Conservation (phyloP, 495 filamentous ascomycete species). For the Neurospora sp. region DNA sequence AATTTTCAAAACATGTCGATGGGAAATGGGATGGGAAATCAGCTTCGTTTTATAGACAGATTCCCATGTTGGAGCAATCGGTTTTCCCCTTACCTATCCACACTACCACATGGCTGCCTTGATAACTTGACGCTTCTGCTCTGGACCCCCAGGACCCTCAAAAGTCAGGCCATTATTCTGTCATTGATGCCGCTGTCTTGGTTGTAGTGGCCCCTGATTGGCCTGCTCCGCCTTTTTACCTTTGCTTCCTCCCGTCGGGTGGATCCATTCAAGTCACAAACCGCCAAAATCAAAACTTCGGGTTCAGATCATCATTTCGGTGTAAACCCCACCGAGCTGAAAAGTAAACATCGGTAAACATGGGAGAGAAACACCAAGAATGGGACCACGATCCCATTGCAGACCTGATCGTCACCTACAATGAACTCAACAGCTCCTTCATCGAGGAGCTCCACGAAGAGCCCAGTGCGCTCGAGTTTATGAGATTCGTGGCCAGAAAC, state of each 20-base stretch:
- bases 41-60: neutral
- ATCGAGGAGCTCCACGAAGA: conserved; percentile 49
- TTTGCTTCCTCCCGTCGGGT: neutral
- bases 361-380: conserved; percentile 1
- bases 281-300: neutral
- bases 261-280: neutral
- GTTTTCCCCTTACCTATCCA: neutral
- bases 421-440: conserved; percentile 50
- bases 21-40: neutral
- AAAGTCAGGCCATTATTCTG: conserved; percentile 11
- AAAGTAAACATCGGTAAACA: neutral
- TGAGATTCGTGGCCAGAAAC: conserved; percentile 57
- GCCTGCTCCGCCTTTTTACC: neutral
- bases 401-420: conserved; percentile 52
- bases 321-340: neutral
- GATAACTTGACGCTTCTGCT: neutral
- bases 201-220: neutral
- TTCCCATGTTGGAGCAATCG: neutral
- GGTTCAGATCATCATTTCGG: neutral
- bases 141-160: neutral
- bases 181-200: conserved; percentile 1
- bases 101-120: neutral
- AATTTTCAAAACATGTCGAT: neutral
- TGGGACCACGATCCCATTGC: conserved; percentile 27
- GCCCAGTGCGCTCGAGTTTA: conserved; percentile 63